Percentiles rank a stretch among this genome's conserved stretches.
phyloP scores from a whole-genome alignment of 2,329 filamentous ascomycete species.

The Rhytidhysteron rufulum region DNA sequence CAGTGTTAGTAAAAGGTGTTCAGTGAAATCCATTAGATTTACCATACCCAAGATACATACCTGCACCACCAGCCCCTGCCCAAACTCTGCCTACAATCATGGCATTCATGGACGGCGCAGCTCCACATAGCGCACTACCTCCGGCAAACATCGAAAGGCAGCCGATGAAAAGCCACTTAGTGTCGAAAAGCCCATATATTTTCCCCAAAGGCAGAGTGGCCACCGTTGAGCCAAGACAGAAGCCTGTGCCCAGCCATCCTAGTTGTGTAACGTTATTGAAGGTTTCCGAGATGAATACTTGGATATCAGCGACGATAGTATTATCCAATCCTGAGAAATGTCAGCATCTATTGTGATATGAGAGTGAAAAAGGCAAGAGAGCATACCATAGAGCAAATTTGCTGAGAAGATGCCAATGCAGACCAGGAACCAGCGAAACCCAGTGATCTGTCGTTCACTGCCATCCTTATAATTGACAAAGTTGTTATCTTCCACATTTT shows the following conservation, averaged over 20 bases:
- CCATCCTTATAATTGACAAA: neutral
- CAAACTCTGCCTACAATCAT: slow-evolving; percentile 28
- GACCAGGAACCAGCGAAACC: slow-evolving; percentile 5
- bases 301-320: slow-evolving; percentile 27
- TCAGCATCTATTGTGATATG: no score
- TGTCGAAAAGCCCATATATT: slow-evolving; percentile 2
- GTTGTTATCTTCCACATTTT: neutral
- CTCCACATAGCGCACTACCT: slow-evolving; percentile 27
- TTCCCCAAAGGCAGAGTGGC: slow-evolving; percentile 5
- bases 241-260: slow-evolving; percentile 27
- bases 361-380: no score
- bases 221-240: slow-evolving; percentile 18
- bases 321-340: no score
- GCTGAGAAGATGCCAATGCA: slow-evolving; percentile 3
- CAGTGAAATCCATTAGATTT: neutral
- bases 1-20: neutral
- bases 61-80: slow-evolving; percentile 25
- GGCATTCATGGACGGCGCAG: slow-evolving; percentile 20
- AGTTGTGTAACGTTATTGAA: slow-evolving; percentile 24
- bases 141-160: slow-evolving; percentile 20
- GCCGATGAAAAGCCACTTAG: slow-evolving; percentile 2
- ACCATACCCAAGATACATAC: slow-evolving; percentile 26
- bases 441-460: slow-evolving; percentile 1
- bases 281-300: slow-evolving; percentile 19
- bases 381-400: slow-evolving; percentile 12